A percentile compares a stretch with the other conserved stretches of the same genome.
phyloP scores from a whole-genome alignment of 2,329 filamentous ascomycete species.

The Trichoderma brevicompactum region DNA sequence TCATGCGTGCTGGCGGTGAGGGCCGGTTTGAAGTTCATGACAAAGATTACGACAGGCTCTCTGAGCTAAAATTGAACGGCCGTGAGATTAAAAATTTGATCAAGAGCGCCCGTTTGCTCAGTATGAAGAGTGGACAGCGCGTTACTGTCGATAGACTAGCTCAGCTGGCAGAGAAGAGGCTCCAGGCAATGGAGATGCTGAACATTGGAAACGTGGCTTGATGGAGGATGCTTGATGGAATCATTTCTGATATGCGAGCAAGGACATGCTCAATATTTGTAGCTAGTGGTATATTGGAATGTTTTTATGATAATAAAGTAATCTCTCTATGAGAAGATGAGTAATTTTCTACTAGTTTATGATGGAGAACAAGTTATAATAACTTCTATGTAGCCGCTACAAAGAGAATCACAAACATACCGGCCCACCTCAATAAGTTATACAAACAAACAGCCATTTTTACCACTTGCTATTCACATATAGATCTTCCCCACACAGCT shows the following conservation, averaged over 20 bases:
- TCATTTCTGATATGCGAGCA: not conserved
- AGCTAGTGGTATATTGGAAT: too few relatives aligned
- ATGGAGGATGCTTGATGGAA: not conserved
- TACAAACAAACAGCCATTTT: too few relatives aligned
- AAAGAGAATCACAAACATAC: too few relatives aligned
- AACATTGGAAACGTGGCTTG: not conserved
- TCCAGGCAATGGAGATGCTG: not conserved
- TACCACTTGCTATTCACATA: too few relatives aligned
- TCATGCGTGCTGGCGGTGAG: not conserved
- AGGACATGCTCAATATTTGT: too few relatives aligned
- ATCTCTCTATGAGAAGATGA: too few relatives aligned
- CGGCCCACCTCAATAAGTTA: too few relatives aligned
- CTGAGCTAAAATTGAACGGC: not conserved
- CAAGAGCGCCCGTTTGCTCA: not conserved
- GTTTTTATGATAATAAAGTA: too few relatives aligned
- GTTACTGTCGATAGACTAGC: not conserved
- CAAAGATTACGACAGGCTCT: not conserved
- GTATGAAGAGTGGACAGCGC: not conserved
- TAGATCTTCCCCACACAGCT: too few relatives aligned
- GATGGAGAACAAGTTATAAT: too few relatives aligned
- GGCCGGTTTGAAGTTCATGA: not conserved
- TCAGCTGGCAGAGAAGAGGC: slow-evolving; percentile 4
- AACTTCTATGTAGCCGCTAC: too few relatives aligned
- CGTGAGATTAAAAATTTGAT: slow-evolving; percentile 10
- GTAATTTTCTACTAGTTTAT: too few relatives aligned